A percentile compares a stretch with the other conserved stretches of the same genome.
Conservation (phyloP, 2,329 filamentous ascomycete genomes). For the Penicillium sclerotiorum region DNA sequence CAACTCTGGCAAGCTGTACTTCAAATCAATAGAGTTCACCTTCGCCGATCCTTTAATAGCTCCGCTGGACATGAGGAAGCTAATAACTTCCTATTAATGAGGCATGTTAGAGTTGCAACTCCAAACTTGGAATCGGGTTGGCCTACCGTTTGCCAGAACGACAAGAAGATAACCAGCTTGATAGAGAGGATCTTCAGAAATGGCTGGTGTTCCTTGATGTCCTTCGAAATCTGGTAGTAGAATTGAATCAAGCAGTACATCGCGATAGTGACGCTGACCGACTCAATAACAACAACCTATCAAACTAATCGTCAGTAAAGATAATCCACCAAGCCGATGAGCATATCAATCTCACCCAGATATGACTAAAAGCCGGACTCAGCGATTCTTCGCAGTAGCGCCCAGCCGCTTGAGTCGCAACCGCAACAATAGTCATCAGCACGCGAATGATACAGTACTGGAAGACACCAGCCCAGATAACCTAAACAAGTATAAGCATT, state of each 20-base stretch:
- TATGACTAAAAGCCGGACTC: conserved; percentile 75
- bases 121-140: background rate
- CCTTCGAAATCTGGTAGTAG: conserved; percentile 72
- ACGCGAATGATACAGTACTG: conserved; percentile 85
- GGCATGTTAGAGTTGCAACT: background rate
- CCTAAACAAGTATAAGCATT: conserved; percentile 13
- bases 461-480: conserved; percentile 76
- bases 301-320: conserved; percentile 5
- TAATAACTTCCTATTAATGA: conserved; percentile 55
- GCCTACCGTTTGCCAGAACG: conserved; percentile 75
- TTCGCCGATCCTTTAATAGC: conserved; percentile 64
- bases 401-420: conserved; percentile 69
- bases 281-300: conserved; percentile 69
- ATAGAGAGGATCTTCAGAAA: conserved; percentile 83
- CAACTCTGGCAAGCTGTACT: conserved; percentile 76
- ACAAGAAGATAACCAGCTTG: conserved; percentile 88
- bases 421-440: conserved; percentile 75
- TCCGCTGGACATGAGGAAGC: conserved; percentile 63
- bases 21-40: conserved; percentile 73
- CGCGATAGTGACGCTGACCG: conserved; percentile 72
- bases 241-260: conserved; percentile 91
- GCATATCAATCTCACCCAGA: conserved; percentile 63
- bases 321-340: background rate
- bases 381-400: conserved; percentile 79
- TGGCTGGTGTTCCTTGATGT: conserved; percentile 69